Base-by-base conservation (phyloP, 306 rosid species). In the Ochetophila trinervis region DNA sequence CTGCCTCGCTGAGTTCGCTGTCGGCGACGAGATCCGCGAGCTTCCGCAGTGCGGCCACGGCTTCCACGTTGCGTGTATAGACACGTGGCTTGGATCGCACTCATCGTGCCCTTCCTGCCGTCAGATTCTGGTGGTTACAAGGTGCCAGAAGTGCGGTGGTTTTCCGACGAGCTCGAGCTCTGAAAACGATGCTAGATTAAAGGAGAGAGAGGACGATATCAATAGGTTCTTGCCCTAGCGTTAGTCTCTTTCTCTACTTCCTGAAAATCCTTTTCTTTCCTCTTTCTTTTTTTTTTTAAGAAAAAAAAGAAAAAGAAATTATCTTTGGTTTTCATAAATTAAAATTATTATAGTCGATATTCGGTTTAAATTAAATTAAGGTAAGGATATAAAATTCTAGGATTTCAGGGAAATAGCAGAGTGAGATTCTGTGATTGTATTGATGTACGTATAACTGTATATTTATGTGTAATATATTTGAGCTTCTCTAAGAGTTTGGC, bases 31-130 rank as follows among this genome's bases (percentile, higher is more conserved):
- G 78, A 85, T 90, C 47, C 85, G 87, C 36, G 90, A 74, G 75
- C 79, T 90, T 4, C 97, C 97, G 66, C 90, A 85, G 83, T 90
- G 97, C 58, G 78, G 85, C 27, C 97, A 90, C 58, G 86, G 77
- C 13, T 87, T 87, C 72, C 97, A 90, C 66, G 85, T 87, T 14
- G 57, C 60, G 2, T 90, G 95, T 76, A 85, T 87, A 84, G 91
- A 90, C 60, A 74, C 64, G n/a, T 90, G 97, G 97, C 88, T 90
- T n/a, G 75, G 71, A 67, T 87, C 91, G 55, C 91, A 87, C 75
- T 90, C 91, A 0, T 87, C 95, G 0, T 87, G 97, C 53, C 95
- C 90, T 0, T 85, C 91, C 5, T 90, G 95, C 83, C 92, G 95
- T 63, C 91, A 85, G 85, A 77, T 87, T 76, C 80, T 88, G 45